Evolutionary conservation across 179 eudicot genomes (phyloP).

Genomic region (Patellifolia procumbens): DNA sequence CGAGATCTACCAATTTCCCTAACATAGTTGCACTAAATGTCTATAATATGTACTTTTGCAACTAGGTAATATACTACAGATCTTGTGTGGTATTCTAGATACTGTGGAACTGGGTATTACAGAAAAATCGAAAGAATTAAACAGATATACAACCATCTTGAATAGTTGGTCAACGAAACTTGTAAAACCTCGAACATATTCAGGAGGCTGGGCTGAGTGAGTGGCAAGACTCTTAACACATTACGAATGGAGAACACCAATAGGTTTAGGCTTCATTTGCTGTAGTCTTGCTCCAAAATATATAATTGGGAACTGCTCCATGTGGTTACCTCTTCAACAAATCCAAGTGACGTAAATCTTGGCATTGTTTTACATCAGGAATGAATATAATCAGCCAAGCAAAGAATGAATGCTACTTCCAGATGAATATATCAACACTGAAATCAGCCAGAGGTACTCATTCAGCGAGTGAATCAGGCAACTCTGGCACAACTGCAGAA

Average conservation of each 20-base stretch:
- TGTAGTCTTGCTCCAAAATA: slow-evolving; percentile 19
- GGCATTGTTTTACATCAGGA: slow-evolving; percentile 24
- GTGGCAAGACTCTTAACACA: slow-evolving; percentile 18
- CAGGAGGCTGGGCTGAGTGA: neutral
- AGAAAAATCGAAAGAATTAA: slow-evolving; percentile 13
- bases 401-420: slow-evolving; percentile 19
- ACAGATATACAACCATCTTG: slow-evolving; percentile 2
- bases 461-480: slow-evolving; percentile 38
- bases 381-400: slow-evolving; percentile 4
- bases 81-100: neutral
- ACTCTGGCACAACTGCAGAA: slow-evolving; percentile 75
- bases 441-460: slow-evolving; percentile 18
- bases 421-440: slow-evolving; percentile 2
- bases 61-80: neutral
- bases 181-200: slow-evolving; percentile 12
- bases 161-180: neutral
- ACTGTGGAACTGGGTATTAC: neutral
- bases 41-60: neutral
- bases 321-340: neutral
- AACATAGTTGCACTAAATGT: neutral
- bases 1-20: neutral
- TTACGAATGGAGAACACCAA: neutral
- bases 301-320: neutral
- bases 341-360: slow-evolving; percentile 6
- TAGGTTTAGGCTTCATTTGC: slow-evolving; percentile 10